A percentile compares a stretch with the other conserved stretches of the same genome.
Evolutionary conservation across 169 alveolate genomes (phyloP).

Genomic region (Plasmodium ovale): DNA sequence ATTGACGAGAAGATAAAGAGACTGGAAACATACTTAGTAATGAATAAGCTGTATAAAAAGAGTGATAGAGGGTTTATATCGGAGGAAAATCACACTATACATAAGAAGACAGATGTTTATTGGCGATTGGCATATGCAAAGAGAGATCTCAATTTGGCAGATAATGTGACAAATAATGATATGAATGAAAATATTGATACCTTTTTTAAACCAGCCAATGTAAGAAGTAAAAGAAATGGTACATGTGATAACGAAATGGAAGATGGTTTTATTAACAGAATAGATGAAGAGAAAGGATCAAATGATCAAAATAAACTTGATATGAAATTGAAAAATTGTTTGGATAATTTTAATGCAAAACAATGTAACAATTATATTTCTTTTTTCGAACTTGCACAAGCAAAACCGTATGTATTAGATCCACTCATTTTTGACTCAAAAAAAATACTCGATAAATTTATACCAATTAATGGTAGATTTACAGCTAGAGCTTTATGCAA

Average conservation of each 20-base stretch:
- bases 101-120: constrained; percentile 48
- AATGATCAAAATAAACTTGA: constrained; percentile 18
- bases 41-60: constrained; percentile 59
- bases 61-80: constrained; percentile 28
- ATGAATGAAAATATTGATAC: constrained; percentile 15
- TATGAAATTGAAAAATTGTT: constrained; percentile 33
- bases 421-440: constrained; percentile 80
- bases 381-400: constrained; percentile 58
- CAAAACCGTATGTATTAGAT: constrained; percentile 78
- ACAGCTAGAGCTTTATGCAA: constrained; percentile 79
- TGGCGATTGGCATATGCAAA: constrained; percentile 68
- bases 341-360: constrained; percentile 38
- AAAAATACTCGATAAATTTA: constrained; percentile 77
- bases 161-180: constrained; percentile 5
- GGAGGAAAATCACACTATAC: constrained; percentile 45
- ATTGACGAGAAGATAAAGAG: constrained; percentile 48
- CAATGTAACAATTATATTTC: constrained; percentile 72
- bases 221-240: constrained; percentile 8
- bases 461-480: constrained; percentile 79
- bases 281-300: background rate
- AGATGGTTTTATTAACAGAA: background rate
- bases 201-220: background rate
- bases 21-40: constrained; percentile 52
- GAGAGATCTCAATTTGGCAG: constrained; percentile 19
- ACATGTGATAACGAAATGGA: background rate